phyloP scores from a whole-genome alignment of 139 green algal genomes.

The Micractinium sp. region DNA sequence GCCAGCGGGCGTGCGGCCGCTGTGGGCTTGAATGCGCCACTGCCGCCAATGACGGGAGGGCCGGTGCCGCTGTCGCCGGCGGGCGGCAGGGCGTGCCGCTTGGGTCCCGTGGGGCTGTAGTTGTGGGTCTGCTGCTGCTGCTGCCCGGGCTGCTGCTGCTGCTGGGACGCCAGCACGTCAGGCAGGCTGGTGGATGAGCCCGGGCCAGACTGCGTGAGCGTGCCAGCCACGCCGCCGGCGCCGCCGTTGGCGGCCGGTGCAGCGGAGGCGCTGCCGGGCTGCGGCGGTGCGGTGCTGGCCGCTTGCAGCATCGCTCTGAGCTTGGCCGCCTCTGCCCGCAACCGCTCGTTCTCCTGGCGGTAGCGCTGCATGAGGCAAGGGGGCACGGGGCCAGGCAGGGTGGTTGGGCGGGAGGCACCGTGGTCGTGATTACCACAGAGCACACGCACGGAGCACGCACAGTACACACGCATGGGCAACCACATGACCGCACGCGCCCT shows the following conservation, averaged over 20 bases:
- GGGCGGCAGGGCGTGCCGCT: background rate
- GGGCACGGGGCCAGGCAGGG: background rate
- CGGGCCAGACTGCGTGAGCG: background rate
- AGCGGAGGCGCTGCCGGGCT: no score
- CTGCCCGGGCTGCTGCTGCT: background rate
- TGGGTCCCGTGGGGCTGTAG: no score
- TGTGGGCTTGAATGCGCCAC: slow-evolving; percentile 1
- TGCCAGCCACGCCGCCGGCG: background rate
- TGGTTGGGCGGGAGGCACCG: background rate
- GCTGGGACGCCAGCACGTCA: background rate
- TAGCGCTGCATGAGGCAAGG: background rate
- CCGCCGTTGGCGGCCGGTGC: background rate
- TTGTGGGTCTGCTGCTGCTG: background rate
- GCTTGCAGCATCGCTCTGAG: background rate
- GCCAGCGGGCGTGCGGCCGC: background rate
- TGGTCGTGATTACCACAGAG: background rate
- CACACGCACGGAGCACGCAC: background rate
- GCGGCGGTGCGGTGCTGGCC: background rate
- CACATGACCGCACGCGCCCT: background rate
- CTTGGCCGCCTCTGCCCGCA: background rate
- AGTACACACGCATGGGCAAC: background rate
- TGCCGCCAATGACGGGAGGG: background rate
- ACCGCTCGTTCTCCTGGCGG: slow-evolving; percentile 17
- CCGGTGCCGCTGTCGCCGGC: background rate
- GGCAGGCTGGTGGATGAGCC: background rate